Base-by-base conservation (phyloP, 257 asterid genomes). In the Petrea volubilis region DNA sequence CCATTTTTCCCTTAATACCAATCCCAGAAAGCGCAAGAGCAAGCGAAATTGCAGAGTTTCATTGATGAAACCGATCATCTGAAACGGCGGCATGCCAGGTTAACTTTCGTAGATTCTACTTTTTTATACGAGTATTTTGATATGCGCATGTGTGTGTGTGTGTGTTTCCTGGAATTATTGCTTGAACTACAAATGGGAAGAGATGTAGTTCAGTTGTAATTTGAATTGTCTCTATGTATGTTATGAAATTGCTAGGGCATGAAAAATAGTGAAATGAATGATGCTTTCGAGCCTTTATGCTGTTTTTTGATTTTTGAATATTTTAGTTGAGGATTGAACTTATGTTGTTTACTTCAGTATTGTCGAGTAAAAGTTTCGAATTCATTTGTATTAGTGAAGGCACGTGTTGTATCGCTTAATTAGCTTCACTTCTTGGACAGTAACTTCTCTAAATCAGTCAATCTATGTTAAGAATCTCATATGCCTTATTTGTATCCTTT, bases 41-140 rank as follows among this genome's bases (percentile, higher is more conserved):
- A 60, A 49, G 60, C 27, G 70, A 44, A 69, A 68, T 33, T 67
- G 64, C 50, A 40, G 12, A 43, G 34, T 41, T 46, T 44, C 74
- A 11, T 21, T 68, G 75, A 78, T 67, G 81, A 68, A 51, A 55
- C 21, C 79, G 77, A 72, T 81, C 79, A 75, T 69, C 78, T 81
- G 65, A 73, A 40, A 72, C 81, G 74, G n/a, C 68, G 77, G 50
- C 75, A 79, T 75, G 55, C 64, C 72, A 81, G 86, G 86, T 78
- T 78, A 51, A 64, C 44, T n/a, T 71, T 43, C 66, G 65, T 14
- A 18, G 36, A 47, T 63, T 64, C 60, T 46, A 67, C 78, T 74
- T 72, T 66, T 71, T 36, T 58, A 58, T 79, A 49, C 59, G 66
- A 36, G 20, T 13, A 36, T 51, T 9, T 70, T 18, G 23, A 47